Evolutionary conservation across 2,329 filamentous ascomycete species (phyloP), one percentile per base, ranked within the genome.

Genomic region (Phialemonium atrogriseum): DNA sequence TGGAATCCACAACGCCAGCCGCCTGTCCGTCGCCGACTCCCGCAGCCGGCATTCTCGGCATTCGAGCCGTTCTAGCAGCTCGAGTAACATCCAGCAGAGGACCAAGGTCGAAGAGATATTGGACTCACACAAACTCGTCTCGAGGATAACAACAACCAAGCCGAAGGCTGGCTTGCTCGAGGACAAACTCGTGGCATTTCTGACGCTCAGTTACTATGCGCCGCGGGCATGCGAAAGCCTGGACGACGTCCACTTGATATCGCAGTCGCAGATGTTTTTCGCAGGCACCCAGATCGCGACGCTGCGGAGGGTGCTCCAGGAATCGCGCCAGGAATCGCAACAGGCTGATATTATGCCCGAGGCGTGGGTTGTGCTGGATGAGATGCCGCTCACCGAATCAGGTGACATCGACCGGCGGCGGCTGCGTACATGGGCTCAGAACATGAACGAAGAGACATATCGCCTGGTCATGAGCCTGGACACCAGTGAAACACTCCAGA

Each of bases 371-470:
- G 55, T 64, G 4, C 45, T 72, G 32, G 55, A 61, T 28, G 52
- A 49, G 26, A 65, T 72, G 55, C 65, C 66, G 6, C 32, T 59
- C n/a, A 55, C 55, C 27, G 49, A 53, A 1, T 42, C 50, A 10
- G 62, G 60, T 10, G 50, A 56, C 13, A 48, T 59, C 29, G 56
- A 70, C 42, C 52, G 58, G 24, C 55, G 66, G 19, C 57, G 54
- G 34, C 42, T 73, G 25, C 66, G 68, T 36, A 69, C 64, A 4
- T 73, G 69, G 69, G 61, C 63, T 16, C 67, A 72, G 47, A 71
- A 72, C 39, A 59, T 66, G 27, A 65, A 66, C 37, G 59, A 68
- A 32, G 54, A 61, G 17, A 40, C 57, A 15, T 61, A 68, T 40
- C 54, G 58, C 24, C 62, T 61, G 28, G 62, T 70, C 24, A 55